Evolutionary conservation across 306 rosid genomes (phyloP), one percentile per base, ranked within the genome.

Genomic region (Morella rubra): DNA sequence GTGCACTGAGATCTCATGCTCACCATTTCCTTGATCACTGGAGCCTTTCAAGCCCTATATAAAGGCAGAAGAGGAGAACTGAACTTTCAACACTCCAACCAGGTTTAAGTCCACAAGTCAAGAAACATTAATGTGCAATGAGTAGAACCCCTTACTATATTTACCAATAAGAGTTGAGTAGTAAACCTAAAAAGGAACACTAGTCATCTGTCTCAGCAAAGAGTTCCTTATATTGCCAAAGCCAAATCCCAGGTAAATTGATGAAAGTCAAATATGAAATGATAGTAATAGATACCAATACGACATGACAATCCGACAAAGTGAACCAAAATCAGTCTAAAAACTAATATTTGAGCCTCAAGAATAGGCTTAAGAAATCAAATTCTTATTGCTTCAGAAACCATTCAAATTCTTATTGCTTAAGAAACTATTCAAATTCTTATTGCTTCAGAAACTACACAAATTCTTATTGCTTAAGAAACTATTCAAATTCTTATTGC

Each of bases 1-100:
- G 58, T 85, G 89, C 71, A 62, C 86, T 47, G 85, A 79, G 79
- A 77, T 77, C 56, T 86, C 88, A 54, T 70, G 95, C 81, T 84
- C 86, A 53, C 87, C 84, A 44, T 66, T 76, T 49, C 84, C 93
- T 79, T 84, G 86, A 58, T 83, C 84, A 72, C 58, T 78, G 62
- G 86, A 85, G 80, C 85, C 89, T 88, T 88, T 96, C 76, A 83
- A 74, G 78, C 86, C 92, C 99, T 96, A 86, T 81, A 86, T 71
- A 83, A 76, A 78, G 68, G 71, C 56, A 69, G 71, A 75, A 20
- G 47, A 77, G 56, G 66, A 72, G 78, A 54, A 44, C 64, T 54
- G 73, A 73, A 58, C 13, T 22, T 22, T 58, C 24, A 20, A 10
- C 44, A 42, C 47, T 66, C 71, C 71, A 41, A 66, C 50, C 13